Conservation (phyloP, 345 rosid species). For the Linum usitatissimum region DNA sequence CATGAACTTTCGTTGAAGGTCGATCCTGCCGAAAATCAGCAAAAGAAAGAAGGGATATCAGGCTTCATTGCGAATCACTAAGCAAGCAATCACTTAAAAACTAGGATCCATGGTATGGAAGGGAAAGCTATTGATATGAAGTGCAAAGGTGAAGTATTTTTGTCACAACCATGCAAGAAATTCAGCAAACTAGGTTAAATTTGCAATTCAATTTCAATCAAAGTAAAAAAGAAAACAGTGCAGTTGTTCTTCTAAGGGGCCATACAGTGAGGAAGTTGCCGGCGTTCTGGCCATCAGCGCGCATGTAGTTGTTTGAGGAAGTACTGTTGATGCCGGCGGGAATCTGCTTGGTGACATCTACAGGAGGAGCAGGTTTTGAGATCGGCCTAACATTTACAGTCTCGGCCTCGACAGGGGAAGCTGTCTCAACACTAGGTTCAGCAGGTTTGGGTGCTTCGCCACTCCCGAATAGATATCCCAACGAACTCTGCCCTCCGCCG, state of each 20-base stretch:
- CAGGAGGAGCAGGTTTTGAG: slow-evolving; percentile 36
- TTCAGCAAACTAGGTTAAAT: not conserved
- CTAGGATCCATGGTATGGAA: not conserved
- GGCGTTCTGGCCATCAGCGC: slow-evolving; percentile 76
- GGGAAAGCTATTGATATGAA: not conserved
- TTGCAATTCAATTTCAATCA: not conserved
- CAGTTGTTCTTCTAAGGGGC: not conserved
- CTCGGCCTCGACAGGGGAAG: slow-evolving; percentile 27
- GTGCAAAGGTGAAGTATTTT: not conserved
- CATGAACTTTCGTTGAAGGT: slow-evolving; percentile 25
- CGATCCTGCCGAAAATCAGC: slow-evolving; percentile 16
- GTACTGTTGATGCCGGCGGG: slow-evolving; percentile 58
- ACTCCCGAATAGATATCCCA: slow-evolving; percentile 65
- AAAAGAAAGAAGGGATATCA: not conserved
- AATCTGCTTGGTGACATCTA: slow-evolving; percentile 36
- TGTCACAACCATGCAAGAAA: not conserved
- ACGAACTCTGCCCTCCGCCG: slow-evolving; percentile 85
- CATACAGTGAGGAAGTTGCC: slow-evolving; percentile 75
- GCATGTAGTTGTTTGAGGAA: slow-evolving; percentile 58
- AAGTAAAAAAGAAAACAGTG: not conserved
- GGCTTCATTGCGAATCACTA: not conserved
- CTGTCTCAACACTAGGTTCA: slow-evolving; percentile 18
- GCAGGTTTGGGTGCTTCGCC: slow-evolving; percentile 66
- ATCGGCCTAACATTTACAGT: slow-evolving; percentile 22
- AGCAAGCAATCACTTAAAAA: not conserved